Conservation (phyloP, 2,329 filamentous ascomycete species). For the Aureobasidium leucospermi region DNA sequence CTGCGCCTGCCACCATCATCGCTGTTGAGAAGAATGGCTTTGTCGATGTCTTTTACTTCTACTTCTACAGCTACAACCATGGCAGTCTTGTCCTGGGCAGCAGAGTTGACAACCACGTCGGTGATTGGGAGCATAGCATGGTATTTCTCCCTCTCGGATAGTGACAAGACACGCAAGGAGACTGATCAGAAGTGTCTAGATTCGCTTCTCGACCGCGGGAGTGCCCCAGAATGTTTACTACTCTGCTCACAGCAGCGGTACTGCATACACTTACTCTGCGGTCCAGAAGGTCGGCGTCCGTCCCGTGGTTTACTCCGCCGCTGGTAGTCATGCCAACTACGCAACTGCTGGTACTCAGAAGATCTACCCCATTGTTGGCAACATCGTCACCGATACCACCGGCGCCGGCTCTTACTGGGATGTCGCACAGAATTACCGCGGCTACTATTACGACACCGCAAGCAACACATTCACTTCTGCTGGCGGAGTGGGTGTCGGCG, state of each 20-base stretch:
- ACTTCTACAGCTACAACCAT: conserved; percentile 12
- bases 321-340: conserved; percentile 1
- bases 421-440: conserved; percentile 4
- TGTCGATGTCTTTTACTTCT: conserved; percentile 7
- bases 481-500: not conserved
- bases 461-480: not conserved
- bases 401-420: conserved; percentile 5
- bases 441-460: not conserved
- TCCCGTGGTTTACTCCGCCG: not conserved
- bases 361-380: not conserved
- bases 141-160: not conserved
- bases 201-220: conserved; percentile 1
- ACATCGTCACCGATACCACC: conserved; percentile 4
- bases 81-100: not conserved
- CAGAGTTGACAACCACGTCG: conserved; percentile 12
- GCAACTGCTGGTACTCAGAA: not conserved
- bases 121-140: conserved; percentile 11
- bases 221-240: conserved; percentile 2
- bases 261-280: conserved; percentile 7
- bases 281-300: not conserved
- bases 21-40: not conserved
- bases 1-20: conserved; percentile 11
- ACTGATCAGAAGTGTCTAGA: not conserved
- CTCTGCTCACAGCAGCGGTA: conserved; percentile 2
- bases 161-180: not conserved